phyloP scores from a whole-genome alignment of 257 asterid genomes.

The Przewalskia tangutica region DNA sequence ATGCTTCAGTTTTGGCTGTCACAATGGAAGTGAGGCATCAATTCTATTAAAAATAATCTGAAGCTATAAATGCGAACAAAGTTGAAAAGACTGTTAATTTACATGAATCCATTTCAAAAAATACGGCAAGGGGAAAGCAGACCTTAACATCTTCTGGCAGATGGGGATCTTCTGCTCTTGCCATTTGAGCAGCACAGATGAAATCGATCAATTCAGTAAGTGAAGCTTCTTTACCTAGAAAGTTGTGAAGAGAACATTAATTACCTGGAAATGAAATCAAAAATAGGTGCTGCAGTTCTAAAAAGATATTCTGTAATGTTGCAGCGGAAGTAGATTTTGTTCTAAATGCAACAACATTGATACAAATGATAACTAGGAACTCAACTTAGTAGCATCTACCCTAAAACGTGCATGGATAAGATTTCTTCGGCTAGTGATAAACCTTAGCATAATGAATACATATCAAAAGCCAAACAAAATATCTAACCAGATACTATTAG shows the following conservation, averaged over 20 bases:
- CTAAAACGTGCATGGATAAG: neutral
- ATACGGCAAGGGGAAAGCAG: neutral
- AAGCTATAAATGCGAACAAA: neutral
- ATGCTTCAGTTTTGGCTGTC: conserved; percentile 22
- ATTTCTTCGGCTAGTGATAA: neutral
- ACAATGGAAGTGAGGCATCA: neutral
- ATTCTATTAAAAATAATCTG: neutral
- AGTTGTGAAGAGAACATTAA: neutral
- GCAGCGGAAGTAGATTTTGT: neutral
- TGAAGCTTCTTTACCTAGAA: conserved; percentile 56
- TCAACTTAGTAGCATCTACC: neutral
- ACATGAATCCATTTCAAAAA: neutral
- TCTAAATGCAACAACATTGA: neutral
- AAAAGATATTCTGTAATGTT: neutral
- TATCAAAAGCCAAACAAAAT: neutral
- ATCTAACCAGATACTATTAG: conserved; percentile 2
- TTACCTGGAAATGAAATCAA: neutral
- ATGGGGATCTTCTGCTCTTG: conserved; percentile 47
- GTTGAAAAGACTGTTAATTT: neutral
- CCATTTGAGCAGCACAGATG: conserved; percentile 67
- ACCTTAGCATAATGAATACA: neutral
- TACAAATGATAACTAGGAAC: neutral
- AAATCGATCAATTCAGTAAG: conserved; percentile 45
- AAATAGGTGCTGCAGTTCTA: neutral
- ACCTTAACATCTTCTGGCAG: conserved; percentile 57